These are phyloP conservation scores for Podila horticola DNA, from an alignment of 192 early-diverging fungal genomes.

Conservation along the genomic window DNA sequence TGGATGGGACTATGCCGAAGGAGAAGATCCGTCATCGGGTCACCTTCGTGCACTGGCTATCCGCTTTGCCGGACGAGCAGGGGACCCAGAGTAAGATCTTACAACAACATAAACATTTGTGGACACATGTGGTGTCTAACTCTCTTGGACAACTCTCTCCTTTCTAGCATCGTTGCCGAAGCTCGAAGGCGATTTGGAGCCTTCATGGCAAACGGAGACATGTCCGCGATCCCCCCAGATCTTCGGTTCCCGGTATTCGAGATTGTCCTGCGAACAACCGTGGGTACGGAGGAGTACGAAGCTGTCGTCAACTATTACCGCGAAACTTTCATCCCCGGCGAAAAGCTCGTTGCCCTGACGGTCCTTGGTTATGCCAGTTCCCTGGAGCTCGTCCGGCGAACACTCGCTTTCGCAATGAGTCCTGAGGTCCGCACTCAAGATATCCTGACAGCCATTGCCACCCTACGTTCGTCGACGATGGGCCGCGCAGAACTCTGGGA, in stretches of 20 bases:
- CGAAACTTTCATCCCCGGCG: constrained; percentile 61
- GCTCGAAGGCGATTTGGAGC: constrained; percentile 74
- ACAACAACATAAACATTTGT: constrained; percentile 13
- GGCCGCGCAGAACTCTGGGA: constrained; percentile 72
- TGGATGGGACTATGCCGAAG: constrained; percentile 63
- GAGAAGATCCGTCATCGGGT: constrained; percentile 65
- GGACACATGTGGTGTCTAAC: background rate
- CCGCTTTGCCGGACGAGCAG: constrained; percentile 67
- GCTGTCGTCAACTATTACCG: constrained; percentile 57
- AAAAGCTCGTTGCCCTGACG: constrained; percentile 68
- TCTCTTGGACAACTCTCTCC: background rate
- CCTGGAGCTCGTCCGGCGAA: constrained; percentile 55
- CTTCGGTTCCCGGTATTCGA: constrained; percentile 70
- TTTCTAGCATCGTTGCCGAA: constrained; percentile 71
- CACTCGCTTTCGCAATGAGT: constrained; percentile 65
- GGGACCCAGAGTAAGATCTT: constrained; percentile 57
- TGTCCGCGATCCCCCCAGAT: constrained; percentile 69
- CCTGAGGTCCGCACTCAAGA: constrained; percentile 71
- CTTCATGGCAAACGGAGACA: constrained; percentile 64
- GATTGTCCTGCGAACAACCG: constrained; percentile 66
- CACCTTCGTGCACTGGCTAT: constrained; percentile 77
- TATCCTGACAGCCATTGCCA: constrained; percentile 56
- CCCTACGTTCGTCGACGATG: constrained; percentile 58
- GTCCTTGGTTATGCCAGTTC: constrained; percentile 65
- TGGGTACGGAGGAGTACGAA: constrained; percentile 53